Evolutionary conservation across 116 monocot genomes (phyloP), one percentile per base, ranked within the genome.

Genomic region (Zostera marina): DNA sequence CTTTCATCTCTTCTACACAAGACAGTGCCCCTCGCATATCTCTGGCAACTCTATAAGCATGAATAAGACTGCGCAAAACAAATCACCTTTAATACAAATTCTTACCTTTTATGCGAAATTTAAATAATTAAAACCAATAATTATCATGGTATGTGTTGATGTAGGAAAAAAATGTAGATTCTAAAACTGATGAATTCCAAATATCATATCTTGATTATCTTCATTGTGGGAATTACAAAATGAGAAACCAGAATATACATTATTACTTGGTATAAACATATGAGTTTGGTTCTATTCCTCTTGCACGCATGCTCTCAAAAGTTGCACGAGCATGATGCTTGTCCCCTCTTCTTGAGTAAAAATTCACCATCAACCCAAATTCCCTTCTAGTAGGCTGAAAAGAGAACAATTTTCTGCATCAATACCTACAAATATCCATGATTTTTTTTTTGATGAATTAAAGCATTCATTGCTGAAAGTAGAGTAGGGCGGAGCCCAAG

Each of bases 41-140:
- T 86, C 82, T 90, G 61, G 82, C 91, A 78, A 98, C 98, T 81
- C 90, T 90, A 86, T 98, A 98, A 74, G 98, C 91, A 70, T 98
- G 86, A 81, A 98, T 63, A 78, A 98, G 83, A 83, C 98, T 90
- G 86, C 98, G 82, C 79, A 71, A 80, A 80, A 81, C 76, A 68
- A 81, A 81, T 56, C 66, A 74, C 53, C 63, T 77, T 77, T 66
- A 14, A 8, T 25, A 1, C 14, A 41, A 57, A 58, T 15, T 2
- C 41, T 15, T 4, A 41, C 6, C 1, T 58, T 23, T 2, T 24
- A 8, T 58, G 39, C 42, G 4, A 58, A 22, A 10, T 41, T 12
- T 7, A 10, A 0, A 22, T 54, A 22, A 20, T 25, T 22, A 49
- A 20, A 2, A 17, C 7, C 8, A 49, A 49, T 49, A 8, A 49